Conservation (phyloP, 495 filamentous ascomycete species). For the Penicillium robsamsonii region DNA sequence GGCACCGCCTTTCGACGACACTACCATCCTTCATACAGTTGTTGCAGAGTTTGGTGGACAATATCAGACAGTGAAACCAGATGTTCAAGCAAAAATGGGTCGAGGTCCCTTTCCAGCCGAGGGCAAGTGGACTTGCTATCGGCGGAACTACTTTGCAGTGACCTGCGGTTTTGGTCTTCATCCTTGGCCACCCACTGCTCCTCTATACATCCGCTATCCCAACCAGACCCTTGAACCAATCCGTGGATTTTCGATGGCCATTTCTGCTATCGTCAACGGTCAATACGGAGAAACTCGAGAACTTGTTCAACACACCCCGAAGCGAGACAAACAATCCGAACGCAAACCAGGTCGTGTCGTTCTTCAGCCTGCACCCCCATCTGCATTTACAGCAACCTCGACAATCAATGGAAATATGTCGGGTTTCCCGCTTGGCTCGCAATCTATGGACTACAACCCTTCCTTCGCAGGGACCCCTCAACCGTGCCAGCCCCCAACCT, state of each 20-base stretch:
- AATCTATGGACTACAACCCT: slow-evolving; percentile 44
- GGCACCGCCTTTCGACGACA: slow-evolving; percentile 57
- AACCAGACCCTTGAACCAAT: slow-evolving; percentile 59
- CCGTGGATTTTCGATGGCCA: slow-evolving; percentile 72
- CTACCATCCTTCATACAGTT: slow-evolving; percentile 57
- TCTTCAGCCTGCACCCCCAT: slow-evolving; percentile 63
- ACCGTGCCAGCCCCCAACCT: slow-evolving; percentile 41
- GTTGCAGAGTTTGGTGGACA: slow-evolving; percentile 45
- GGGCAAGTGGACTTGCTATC: slow-evolving; percentile 92
- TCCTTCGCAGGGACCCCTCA: slow-evolving; percentile 34
- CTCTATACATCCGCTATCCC: slow-evolving; percentile 39
- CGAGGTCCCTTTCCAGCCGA: slow-evolving; percentile 90
- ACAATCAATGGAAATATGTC: slow-evolving; percentile 27
- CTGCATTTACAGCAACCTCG: slow-evolving; percentile 36
- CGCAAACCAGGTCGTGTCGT: slow-evolving; percentile 69
- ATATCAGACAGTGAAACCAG: slow-evolving; percentile 60
- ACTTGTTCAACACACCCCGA: slow-evolving; percentile 91
- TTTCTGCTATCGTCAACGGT: slow-evolving; percentile 80
- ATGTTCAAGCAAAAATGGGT: slow-evolving; percentile 82
- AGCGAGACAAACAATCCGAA: slow-evolving; percentile 89
- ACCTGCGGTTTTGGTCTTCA: slow-evolving; percentile 75
- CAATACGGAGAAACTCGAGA: slow-evolving; percentile 76
- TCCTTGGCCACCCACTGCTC: slow-evolving; percentile 48
- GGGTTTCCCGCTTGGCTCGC: slow-evolving; percentile 32
- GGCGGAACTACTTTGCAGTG: slow-evolving; percentile 92